These are phyloP conservation scores for Niebla homalea DNA, from an alignment of 495 filamentous ascomycete species.

Conservation along the genomic window DNA sequence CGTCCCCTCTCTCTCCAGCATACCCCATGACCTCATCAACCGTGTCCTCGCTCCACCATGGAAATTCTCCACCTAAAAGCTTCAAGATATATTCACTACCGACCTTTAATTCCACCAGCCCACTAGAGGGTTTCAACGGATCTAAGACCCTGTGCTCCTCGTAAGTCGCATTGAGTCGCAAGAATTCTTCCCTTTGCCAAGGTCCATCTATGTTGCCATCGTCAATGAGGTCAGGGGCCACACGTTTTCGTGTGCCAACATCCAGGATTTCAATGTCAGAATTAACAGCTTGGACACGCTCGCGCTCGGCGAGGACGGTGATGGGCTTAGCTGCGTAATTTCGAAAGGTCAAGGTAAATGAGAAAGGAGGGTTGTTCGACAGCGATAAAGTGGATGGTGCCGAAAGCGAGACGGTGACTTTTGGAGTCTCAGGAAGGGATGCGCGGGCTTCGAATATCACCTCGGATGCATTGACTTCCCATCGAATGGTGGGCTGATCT, in stretches of 20 bases:
- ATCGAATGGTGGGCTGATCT: constrained; percentile 1
- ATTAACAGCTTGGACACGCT: not conserved
- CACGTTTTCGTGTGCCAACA: constrained; percentile 2
- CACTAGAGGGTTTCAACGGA: not conserved
- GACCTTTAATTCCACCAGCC: constrained; percentile 1
- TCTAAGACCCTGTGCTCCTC: constrained; percentile 1
- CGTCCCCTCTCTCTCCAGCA: constrained; percentile 3
- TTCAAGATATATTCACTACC: constrained; percentile 3
- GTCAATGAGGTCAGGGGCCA: constrained; percentile 4
- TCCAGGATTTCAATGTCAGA: constrained; percentile 8
- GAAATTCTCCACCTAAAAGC: not conserved
- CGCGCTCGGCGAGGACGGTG: constrained; percentile 6
- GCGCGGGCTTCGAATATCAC: constrained; percentile 3
- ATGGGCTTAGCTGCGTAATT: not conserved
- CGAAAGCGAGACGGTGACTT: constrained; percentile 3
- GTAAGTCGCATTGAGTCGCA: constrained; percentile 3
- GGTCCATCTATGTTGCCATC: constrained; percentile 2
- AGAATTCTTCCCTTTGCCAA: constrained; percentile 6
- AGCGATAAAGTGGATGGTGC: constrained; percentile 3
- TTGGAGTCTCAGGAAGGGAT: not conserved
- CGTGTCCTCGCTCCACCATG: constrained; percentile 8
- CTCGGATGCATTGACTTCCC: not conserved
- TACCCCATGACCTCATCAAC: constrained; percentile 8
- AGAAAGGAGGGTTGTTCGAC: constrained; percentile 7
- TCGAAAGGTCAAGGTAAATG: constrained; percentile 6